Conservation (phyloP, 2,329 filamentous ascomycete species). For the Berkeleyomyces basicola region DNA sequence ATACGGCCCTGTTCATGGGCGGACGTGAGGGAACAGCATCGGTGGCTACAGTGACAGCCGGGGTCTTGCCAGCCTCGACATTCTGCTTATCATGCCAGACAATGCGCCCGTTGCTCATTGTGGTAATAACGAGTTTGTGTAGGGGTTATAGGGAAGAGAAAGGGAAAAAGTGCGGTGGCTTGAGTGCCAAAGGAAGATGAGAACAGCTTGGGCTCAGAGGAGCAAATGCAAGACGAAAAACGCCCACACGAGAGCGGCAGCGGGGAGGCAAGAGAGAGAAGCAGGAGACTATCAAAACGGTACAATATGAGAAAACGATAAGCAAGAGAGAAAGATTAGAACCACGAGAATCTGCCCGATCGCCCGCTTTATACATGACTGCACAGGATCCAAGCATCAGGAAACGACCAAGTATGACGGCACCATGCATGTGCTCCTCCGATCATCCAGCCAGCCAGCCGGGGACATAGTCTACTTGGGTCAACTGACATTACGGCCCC, state of each 20-base stretch:
- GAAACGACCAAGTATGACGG: neutral
- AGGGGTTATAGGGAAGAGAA: too few species aligned
- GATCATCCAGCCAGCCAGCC: neutral
- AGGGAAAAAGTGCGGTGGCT: neutral
- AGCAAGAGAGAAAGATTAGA: neutral
- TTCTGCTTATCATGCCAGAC: constrained; percentile 6
- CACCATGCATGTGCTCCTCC: neutral
- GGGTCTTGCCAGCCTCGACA: constrained; percentile 9
- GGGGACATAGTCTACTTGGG: neutral
- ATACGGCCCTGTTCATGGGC: constrained; percentile 9
- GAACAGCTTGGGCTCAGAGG: constrained; percentile 1
- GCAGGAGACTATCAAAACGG: neutral
- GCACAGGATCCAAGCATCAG: neutral
- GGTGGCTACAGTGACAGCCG: neutral
- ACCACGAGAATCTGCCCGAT: neutral
- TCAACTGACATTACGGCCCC: neutral
- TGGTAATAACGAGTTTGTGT: neutral
- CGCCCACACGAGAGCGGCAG: constrained; percentile 9
- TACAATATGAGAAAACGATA: neutral
- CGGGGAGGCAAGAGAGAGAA: neutral
- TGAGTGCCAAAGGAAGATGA: neutral
- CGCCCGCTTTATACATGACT: neutral
- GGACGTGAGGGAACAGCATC: constrained; percentile 8
- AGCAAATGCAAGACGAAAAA: constrained; percentile 11
- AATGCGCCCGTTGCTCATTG: constrained; percentile 9